Evolutionary conservation across 768 basidiomycete species (phyloP).

Genomic region (Mycena capillaripes): DNA sequence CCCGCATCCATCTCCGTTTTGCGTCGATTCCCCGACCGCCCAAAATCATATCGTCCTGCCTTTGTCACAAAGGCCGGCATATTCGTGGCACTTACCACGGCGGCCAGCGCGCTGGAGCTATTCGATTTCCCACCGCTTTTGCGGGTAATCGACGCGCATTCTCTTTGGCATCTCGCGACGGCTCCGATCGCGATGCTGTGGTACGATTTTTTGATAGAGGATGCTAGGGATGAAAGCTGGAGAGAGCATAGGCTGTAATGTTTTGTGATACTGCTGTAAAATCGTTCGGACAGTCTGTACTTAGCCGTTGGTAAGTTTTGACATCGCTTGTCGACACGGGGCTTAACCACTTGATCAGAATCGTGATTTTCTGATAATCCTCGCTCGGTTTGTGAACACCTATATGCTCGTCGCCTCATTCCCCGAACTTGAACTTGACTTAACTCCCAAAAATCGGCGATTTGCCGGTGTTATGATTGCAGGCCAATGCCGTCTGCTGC

Average conservation of each 20-base stretch:
- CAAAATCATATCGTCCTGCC: constrained; percentile 70
- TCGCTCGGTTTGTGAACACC: neutral
- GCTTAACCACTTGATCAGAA: no score
- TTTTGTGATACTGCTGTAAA: no score
- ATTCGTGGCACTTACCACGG: constrained; percentile 79
- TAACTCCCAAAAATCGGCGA: no score
- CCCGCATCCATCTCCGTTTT: constrained; percentile 62
- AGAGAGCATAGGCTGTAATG: constrained; percentile 54
- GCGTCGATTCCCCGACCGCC: constrained; percentile 66
- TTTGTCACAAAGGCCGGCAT: constrained; percentile 67
- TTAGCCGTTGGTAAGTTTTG: neutral
- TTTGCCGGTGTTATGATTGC: constrained; percentile 6
- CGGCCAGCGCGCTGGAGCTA: constrained; percentile 85
- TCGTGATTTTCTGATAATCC: no score
- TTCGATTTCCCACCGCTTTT: constrained; percentile 90
- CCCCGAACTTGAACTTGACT: no score
- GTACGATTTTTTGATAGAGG: constrained; percentile 88
- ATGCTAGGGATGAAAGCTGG: constrained; percentile 82
- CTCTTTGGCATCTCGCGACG: constrained; percentile 93
- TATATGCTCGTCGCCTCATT: no score
- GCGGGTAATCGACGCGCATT: constrained; percentile 90
- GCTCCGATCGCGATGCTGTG: constrained; percentile 82
- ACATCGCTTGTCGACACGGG: neutral
- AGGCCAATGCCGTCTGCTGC: neutral
- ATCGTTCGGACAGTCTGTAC: neutral